Percentiles rank a stretch among this genome's conserved stretches.
Conservation (phyloP, 1,139 yeast species). For the Pichia sp. region DNA sequence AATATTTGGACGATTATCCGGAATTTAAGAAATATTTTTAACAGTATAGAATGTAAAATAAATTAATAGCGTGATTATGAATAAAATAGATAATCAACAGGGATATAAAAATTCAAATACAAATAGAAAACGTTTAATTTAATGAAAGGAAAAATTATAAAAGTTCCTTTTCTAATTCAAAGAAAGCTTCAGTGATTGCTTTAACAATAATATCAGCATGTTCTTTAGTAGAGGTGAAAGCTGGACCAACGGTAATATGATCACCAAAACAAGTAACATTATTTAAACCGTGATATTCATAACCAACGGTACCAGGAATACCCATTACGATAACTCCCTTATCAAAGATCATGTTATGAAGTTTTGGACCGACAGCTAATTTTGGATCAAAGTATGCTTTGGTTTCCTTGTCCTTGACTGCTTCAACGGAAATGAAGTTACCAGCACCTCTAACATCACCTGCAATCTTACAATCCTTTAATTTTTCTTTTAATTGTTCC, state of each 20-base stretch:
- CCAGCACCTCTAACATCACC: conserved; percentile 61
- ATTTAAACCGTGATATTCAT: conserved; percentile 28
- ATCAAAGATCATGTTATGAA: conserved; percentile 34
- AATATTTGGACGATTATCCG: conserved; percentile 23
- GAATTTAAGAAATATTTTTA: neutral
- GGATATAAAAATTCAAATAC: neutral
- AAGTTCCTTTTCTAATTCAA: conserved; percentile 24
- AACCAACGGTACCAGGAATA: conserved; percentile 34
- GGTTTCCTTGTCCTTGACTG: conserved; percentile 45
- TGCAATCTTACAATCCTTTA: conserved; percentile 35
- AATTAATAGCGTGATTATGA: too few relatives aligned
- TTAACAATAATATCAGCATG: conserved; percentile 41
- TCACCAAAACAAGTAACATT: conserved; percentile 34
- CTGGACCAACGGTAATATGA: conserved; percentile 46
- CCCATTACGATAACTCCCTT: conserved; percentile 44
- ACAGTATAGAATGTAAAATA: neutral
- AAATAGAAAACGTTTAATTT: neutral
- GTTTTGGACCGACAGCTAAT: conserved; percentile 31
- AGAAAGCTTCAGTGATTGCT: conserved; percentile 23
- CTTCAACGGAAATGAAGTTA: conserved; percentile 53
- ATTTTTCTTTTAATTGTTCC: conserved; percentile 31
- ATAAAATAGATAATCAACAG: neutral
- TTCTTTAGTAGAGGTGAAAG: conserved; percentile 40
- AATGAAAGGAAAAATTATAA: conserved; percentile 1
- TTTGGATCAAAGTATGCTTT: conserved; percentile 40